phyloP scores from a whole-genome alignment of 192 early-diverging fungal genomes.

The Linderina pennispora region DNA sequence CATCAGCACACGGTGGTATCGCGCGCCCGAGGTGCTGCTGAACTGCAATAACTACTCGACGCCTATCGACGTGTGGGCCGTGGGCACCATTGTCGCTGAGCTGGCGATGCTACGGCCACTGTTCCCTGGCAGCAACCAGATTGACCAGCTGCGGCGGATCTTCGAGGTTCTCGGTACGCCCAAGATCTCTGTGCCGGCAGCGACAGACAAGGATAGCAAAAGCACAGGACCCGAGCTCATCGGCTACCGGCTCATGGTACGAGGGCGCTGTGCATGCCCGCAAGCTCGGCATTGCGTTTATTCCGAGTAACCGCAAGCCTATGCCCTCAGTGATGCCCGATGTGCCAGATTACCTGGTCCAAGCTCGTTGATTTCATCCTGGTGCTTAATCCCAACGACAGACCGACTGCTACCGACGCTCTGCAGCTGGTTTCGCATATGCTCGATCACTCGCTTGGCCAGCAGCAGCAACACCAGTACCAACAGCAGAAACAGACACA shows the following conservation, averaged over 20 bases:
- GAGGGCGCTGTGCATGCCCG: constrained; percentile 64
- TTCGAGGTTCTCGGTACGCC: constrained; percentile 79
- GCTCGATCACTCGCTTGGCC: constrained; percentile 33
- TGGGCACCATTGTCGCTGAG: constrained; percentile 89
- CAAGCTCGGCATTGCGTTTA: constrained; percentile 63
- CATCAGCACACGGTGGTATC: constrained; percentile 97
- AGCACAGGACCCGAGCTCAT: constrained; percentile 5
- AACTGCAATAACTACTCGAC: constrained; percentile 75
- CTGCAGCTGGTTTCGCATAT: constrained; percentile 47
- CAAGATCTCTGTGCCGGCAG: constrained; percentile 16
- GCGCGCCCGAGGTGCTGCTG: constrained; percentile 92
- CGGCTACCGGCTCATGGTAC: constrained; percentile 68
- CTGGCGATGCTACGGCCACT: constrained; percentile 80
- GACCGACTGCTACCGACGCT: constrained; percentile 71
- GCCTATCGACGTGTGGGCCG: constrained; percentile 96
- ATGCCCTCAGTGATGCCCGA: constrained; percentile 54
- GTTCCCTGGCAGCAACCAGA: constrained; percentile 90
- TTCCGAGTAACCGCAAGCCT: constrained; percentile 45
- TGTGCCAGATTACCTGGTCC: constrained; percentile 50
- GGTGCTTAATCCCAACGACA: constrained; percentile 68
- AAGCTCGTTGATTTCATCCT: constrained; percentile 67
- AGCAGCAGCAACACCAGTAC: constrained; percentile 6
- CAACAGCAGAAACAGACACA: too few relatives aligned
- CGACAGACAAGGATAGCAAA: constrained; percentile 1
- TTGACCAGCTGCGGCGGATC: constrained; percentile 89